Evolutionary conservation across 2,329 filamentous ascomycete species (phyloP).

Genomic region (Hymenoscyphus infarciens): DNA sequence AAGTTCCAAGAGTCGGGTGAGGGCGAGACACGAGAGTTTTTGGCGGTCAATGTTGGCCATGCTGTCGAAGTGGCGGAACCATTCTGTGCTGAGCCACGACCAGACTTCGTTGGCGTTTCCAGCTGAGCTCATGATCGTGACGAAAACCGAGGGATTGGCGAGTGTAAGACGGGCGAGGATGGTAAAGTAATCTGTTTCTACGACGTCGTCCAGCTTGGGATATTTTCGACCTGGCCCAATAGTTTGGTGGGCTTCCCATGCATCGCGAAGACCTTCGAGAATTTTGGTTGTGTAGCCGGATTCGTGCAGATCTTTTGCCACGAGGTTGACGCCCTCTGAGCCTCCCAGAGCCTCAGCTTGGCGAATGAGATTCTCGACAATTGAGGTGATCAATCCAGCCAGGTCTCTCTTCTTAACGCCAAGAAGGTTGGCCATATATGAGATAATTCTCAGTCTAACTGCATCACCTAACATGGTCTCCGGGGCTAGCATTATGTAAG

Average conservation of each 20-base stretch:
- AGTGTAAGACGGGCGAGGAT: conserved; percentile 77
- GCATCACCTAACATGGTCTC: conserved; percentile 59
- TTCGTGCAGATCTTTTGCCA: conserved; percentile 63
- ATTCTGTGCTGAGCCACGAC: conserved; percentile 57
- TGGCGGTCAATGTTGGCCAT: conserved; percentile 62
- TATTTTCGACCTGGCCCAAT: conserved; percentile 73
- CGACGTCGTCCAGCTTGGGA: conserved; percentile 67
- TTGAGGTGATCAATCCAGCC: conserved; percentile 54
- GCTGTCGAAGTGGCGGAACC: conserved; percentile 67
- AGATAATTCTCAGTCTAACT: conserved; percentile 49
- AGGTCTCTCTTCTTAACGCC: conserved; percentile 55
- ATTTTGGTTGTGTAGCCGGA: conserved; percentile 61
- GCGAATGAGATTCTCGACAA: conserved; percentile 63
- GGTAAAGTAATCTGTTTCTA: conserved; percentile 80
- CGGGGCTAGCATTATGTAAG: conserved; percentile 68
- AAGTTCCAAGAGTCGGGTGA: conserved; percentile 69
- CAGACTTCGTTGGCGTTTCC: conserved; percentile 48
- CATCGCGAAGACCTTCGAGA: conserved; percentile 62
- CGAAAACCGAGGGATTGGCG: conserved; percentile 68
- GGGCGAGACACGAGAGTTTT: conserved; percentile 69
- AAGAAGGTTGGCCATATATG: conserved; percentile 47
- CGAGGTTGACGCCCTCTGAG: conserved; percentile 54
- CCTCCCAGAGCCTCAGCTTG: conserved; percentile 61
- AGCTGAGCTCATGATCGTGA: conserved; percentile 49
- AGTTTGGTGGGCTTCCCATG: conserved; percentile 72